Evolutionary conservation across 176 grass and related monocot species (phyloP).

Genomic region (Metroxylon sagu): DNA sequence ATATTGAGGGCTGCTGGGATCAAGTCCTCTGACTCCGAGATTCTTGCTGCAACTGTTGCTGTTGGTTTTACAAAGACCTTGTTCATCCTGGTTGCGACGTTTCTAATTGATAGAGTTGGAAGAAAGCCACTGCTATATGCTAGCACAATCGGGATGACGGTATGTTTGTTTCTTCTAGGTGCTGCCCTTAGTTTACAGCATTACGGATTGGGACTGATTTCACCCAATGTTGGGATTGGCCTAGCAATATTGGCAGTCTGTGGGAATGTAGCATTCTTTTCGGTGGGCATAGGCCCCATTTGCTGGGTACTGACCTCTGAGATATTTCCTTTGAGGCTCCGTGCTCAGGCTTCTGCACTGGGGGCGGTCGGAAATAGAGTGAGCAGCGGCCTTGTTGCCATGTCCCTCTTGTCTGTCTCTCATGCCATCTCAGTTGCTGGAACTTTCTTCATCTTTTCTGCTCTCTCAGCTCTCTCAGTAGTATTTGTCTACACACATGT

Average conservation of each 20-base stretch:
- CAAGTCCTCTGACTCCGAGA: constrained; percentile 45
- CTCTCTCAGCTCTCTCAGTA: constrained; percentile 40
- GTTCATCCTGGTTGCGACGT: constrained; percentile 55
- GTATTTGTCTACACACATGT: constrained; percentile 38
- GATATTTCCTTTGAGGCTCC: constrained; percentile 46
- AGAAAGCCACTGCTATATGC: constrained; percentile 49
- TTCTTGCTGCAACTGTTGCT: constrained; percentile 53
- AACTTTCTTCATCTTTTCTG: constrained; percentile 44
- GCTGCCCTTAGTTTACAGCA: too few relatives aligned
- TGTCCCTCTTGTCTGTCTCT: constrained; percentile 57
- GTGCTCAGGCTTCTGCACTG: constrained; percentile 48
- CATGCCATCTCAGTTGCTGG: constrained; percentile 28
- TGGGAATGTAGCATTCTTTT: constrained; percentile 66
- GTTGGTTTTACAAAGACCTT: constrained; percentile 49
- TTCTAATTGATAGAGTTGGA: constrained; percentile 49
- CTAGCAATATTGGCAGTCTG: constrained; percentile 37
- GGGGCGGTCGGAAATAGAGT: constrained; percentile 48
- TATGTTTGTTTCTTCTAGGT: constrained; percentile 38
- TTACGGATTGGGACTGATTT: constrained; percentile 27
- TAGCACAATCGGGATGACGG: constrained; percentile 55
- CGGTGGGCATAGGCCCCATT: constrained; percentile 55
- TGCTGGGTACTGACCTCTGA: constrained; percentile 55
- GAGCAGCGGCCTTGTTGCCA: constrained; percentile 49
- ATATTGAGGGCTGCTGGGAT: constrained; percentile 51
- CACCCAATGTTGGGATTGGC: constrained; percentile 16